Percentiles rank a stretch among this genome's conserved stretches.
Evolutionary conservation across 306 rosid species (phyloP).

Genomic region (Prinsepia uniflora): DNA sequence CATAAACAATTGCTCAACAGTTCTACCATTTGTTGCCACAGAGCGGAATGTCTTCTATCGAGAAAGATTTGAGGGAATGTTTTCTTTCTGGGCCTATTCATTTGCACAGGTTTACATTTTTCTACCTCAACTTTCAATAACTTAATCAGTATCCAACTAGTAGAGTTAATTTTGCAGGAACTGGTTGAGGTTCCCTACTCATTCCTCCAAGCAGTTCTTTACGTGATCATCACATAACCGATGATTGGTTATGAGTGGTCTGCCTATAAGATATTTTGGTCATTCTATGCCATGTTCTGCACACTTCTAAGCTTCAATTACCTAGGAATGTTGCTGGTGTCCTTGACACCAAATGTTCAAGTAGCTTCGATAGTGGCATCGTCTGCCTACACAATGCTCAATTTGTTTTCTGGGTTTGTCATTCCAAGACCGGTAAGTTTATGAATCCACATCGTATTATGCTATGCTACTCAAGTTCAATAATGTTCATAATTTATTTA

Average conservation of each 20-base stretch:
- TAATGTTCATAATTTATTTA: too few relatives aligned
- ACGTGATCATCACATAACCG: slow-evolving; percentile 54
- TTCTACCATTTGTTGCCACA: slow-evolving; percentile 44
- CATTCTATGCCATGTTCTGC: slow-evolving; percentile 51
- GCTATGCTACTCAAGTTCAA: too few relatives aligned
- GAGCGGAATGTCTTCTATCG: slow-evolving; percentile 58
- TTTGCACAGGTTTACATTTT: slow-evolving; percentile 53
- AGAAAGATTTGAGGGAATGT: slow-evolving; percentile 70
- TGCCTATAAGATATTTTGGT: slow-evolving; percentile 54
- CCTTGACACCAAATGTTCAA: slow-evolving; percentile 58
- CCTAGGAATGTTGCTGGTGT: slow-evolving; percentile 61
- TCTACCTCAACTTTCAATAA: neutral
- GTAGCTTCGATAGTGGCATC: slow-evolving; percentile 49
- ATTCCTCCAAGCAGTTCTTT: slow-evolving; percentile 40
- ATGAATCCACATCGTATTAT: neutral
- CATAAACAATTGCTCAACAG: slow-evolving; percentile 52
- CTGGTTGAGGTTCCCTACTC: slow-evolving; percentile 57
- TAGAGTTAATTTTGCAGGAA: slow-evolving; percentile 38
- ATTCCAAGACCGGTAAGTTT: slow-evolving; percentile 53
- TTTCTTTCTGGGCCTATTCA: slow-evolving; percentile 60
- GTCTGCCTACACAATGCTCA: slow-evolving; percentile 44
- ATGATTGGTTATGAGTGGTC: slow-evolving; percentile 52
- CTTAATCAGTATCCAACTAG: neutral
- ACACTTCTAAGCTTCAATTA: slow-evolving; percentile 45
- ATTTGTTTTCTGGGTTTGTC: slow-evolving; percentile 54